Percentiles rank a stretch among this genome's conserved stretches.
phyloP scores from a whole-genome alignment of 2,329 filamentous ascomycete species.

The Aspergillus texensis region DNA sequence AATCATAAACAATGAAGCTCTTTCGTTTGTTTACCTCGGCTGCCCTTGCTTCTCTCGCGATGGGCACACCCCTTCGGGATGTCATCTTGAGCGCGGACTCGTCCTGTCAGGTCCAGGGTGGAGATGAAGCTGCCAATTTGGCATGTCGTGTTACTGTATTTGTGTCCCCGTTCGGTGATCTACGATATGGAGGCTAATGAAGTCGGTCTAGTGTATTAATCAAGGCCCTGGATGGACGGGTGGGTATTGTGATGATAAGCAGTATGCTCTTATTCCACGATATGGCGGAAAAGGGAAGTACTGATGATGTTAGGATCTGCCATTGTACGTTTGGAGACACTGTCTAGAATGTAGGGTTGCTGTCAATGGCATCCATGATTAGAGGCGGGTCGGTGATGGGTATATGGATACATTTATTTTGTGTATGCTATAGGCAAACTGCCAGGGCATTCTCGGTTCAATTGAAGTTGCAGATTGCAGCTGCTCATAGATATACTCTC shows the following conservation, averaged over 20 bases:
- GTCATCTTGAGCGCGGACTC: slow-evolving; percentile 5
- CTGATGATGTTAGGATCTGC: slow-evolving; percentile 15
- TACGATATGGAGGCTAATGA: neutral
- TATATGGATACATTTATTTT: neutral
- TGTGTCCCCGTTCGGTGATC: neutral
- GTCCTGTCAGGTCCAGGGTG: slow-evolving; percentile 17
- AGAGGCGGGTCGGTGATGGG: neutral
- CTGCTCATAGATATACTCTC: neutral
- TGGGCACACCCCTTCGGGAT: slow-evolving; percentile 8
- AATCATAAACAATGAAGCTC: neutral
- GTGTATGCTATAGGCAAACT: neutral
- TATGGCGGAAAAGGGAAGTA: no score
- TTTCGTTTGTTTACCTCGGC: neutral
- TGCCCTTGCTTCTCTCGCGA: neutral
- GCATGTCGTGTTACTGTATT: slow-evolving; percentile 18
- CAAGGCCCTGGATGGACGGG: slow-evolving; percentile 20
- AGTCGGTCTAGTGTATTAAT: slow-evolving; percentile 9
- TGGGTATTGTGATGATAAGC: slow-evolving; percentile 18
- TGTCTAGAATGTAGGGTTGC: neutral
- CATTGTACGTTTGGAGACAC: slow-evolving; percentile 16
- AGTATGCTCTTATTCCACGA: slow-evolving; percentile 10
- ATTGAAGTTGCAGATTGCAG: neutral
- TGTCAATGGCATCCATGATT: neutral
- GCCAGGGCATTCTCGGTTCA: neutral
- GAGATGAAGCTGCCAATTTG: slow-evolving; percentile 14